Conservation (phyloP, 306 rosid species). For the Lathyrus aphaca region DNA sequence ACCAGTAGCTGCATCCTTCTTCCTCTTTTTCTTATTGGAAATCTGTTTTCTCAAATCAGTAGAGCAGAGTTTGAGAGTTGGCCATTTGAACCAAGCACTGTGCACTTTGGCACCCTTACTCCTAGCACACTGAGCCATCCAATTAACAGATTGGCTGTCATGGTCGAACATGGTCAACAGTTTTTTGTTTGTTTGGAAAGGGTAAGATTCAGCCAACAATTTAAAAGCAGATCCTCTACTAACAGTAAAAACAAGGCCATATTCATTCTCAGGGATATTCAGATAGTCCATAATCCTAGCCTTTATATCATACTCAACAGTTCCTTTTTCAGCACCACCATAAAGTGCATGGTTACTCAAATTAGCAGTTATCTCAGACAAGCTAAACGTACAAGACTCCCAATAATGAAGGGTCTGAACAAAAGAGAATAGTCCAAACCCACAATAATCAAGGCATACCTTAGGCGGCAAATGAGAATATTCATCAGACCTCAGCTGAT, state of each 20-base stretch:
- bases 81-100: slow-evolving; percentile 99
- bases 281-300: slow-evolving; percentile 85
- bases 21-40: slow-evolving; percentile 80
- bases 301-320: slow-evolving; percentile 87
- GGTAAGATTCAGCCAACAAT: slow-evolving; percentile 87
- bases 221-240: slow-evolving; percentile 95
- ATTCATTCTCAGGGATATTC: slow-evolving; percentile 94
- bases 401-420: slow-evolving; percentile 90
- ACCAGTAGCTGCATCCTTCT: slow-evolving; percentile 88
- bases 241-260: slow-evolving; percentile 96
- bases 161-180: slow-evolving; percentile 94
- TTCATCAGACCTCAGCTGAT: slow-evolving; percentile 79
- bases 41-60: slow-evolving; percentile 95
- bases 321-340: slow-evolving; percentile 91
- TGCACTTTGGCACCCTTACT: slow-evolving; percentile 90
- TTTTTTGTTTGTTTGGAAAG: slow-evolving; percentile 87
- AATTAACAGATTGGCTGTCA: slow-evolving; percentile 91
- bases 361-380: slow-evolving; percentile 95
- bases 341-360: slow-evolving; percentile 90
- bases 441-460: slow-evolving; percentile 99
- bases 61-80: slow-evolving; percentile 91
- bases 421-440: slow-evolving; percentile 90
- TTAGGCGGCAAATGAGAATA: slow-evolving; percentile 77
- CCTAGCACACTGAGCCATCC: slow-evolving; percentile 94
- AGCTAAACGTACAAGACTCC: slow-evolving; percentile 96